phyloP scores from a whole-genome alignment of 371 early-diverging fungal species.

The Smittium mucronatum region DNA sequence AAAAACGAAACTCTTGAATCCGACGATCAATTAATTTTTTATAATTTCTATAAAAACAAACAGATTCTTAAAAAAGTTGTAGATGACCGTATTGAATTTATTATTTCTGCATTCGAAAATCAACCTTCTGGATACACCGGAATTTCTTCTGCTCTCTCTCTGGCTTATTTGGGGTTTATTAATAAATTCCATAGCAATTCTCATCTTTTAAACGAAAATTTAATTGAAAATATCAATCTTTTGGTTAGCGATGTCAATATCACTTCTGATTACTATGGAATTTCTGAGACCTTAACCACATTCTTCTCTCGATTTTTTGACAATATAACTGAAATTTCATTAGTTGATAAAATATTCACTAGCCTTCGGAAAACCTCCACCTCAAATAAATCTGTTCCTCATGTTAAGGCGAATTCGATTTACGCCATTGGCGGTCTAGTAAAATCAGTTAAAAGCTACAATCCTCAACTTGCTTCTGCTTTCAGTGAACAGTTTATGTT shows the following conservation, averaged over 20 bases:
- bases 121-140: slow-evolving; percentile 3
- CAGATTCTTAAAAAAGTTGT: background rate
- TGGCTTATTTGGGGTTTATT: slow-evolving; percentile 17
- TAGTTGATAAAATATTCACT: background rate
- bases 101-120: slow-evolving; percentile 9
- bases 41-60: background rate
- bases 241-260: slow-evolving; percentile 11
- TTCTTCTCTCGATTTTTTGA: background rate
- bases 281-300: background rate
- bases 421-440: background rate
- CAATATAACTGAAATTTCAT: background rate
- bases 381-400: background rate
- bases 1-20: background rate
- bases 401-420: background rate
- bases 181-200: background rate
- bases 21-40: background rate
- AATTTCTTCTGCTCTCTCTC: slow-evolving; percentile 16
- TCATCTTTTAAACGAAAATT: background rate
- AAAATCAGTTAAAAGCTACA: background rate
- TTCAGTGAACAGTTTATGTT: slow-evolving; percentile 6
- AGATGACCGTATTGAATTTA: background rate
- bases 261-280: slow-evolving; percentile 7
- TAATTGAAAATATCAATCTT: slow-evolving; percentile 11
- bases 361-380: background rate
- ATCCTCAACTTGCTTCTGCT: slow-evolving; percentile 8